Evolutionary conservation across 1,284 basidiomycete genomes (phyloP).

Genomic region (Ustilago tritici): DNA sequence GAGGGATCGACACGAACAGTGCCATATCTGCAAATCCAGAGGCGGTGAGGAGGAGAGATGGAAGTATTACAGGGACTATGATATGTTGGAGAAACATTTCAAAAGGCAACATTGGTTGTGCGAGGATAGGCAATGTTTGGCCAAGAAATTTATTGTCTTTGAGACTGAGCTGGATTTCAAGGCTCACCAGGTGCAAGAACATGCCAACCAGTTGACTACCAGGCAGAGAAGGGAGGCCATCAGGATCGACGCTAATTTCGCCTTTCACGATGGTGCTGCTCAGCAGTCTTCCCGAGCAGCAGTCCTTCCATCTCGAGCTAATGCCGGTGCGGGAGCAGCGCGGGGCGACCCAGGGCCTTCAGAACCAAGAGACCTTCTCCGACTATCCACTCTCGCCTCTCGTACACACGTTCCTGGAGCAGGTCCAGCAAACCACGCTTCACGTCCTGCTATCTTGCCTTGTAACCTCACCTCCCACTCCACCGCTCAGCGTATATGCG

Average conservation of each 20-base stretch:
- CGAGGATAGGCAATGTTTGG: constrained; percentile 79
- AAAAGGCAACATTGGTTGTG: constrained; percentile 81
- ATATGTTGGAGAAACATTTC: constrained; percentile 69
- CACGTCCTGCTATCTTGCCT: constrained; percentile 50
- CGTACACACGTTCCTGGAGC: constrained; percentile 71
- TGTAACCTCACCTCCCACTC: constrained; percentile 39
- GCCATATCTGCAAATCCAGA: constrained; percentile 80
- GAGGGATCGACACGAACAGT: constrained; percentile 94
- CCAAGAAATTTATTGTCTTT: constrained; percentile 95
- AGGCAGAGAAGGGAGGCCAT: constrained; percentile 82
- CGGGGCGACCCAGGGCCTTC: not conserved
- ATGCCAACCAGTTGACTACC: constrained; percentile 82
- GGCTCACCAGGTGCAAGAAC: constrained; percentile 88
- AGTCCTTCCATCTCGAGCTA: constrained; percentile 1
- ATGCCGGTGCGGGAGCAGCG: not conserved
- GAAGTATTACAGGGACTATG: constrained; percentile 63
- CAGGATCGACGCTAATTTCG: constrained; percentile 83
- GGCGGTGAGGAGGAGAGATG: constrained; percentile 62
- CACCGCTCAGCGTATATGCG: constrained; percentile 32
- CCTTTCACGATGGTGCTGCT: constrained; percentile 75
- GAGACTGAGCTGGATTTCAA: constrained; percentile 85
- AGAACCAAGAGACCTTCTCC: constrained; percentile 36
- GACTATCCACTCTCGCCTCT: constrained; percentile 40
- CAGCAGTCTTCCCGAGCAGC: constrained; percentile 36
- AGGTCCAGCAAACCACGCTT: constrained; percentile 52